phyloP scores from a whole-genome alignment of 2,329 filamentous ascomycete species.

The Hypoxylon rubiginosum region DNA sequence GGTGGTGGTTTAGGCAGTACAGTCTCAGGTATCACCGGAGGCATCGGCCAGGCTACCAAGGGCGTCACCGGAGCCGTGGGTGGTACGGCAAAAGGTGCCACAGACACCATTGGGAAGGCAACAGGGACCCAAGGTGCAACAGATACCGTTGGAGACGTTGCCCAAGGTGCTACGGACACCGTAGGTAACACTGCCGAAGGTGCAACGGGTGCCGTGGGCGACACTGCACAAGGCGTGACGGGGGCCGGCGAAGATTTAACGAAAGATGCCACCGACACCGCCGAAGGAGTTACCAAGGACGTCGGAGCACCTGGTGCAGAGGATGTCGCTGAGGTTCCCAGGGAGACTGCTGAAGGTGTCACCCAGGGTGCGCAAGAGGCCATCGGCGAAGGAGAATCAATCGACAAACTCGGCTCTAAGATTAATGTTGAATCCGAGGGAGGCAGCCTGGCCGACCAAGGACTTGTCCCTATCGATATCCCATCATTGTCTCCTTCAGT shows the following conservation, averaged over 20 bases:
- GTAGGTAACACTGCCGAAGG: slow-evolving; percentile 42
- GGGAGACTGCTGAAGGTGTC: slow-evolving; percentile 45
- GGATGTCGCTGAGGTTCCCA: slow-evolving; percentile 30
- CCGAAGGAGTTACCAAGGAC: neutral
- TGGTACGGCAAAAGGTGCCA: slow-evolving; percentile 42
- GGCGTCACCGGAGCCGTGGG: slow-evolving; percentile 37
- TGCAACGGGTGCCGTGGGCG: slow-evolving; percentile 36
- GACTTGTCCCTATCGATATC: slow-evolving; percentile 54
- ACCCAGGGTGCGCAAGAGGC: slow-evolving; percentile 55
- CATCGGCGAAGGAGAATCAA: slow-evolving; percentile 49
- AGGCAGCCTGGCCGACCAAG: slow-evolving; percentile 39
- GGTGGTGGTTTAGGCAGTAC: slow-evolving; percentile 36
- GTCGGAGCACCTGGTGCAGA: too few relatives aligned
- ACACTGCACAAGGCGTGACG: slow-evolving; percentile 41
- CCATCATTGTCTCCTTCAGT: slow-evolving; percentile 58
- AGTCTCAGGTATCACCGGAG: slow-evolving; percentile 45
- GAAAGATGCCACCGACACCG: neutral
- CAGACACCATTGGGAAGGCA: slow-evolving; percentile 39
- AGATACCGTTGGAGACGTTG: slow-evolving; percentile 31
- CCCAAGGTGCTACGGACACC: slow-evolving; percentile 37
- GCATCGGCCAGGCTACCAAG: slow-evolving; percentile 43
- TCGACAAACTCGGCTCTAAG: slow-evolving; percentile 31
- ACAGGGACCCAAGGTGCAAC: slow-evolving; percentile 35
- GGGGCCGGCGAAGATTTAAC: slow-evolving; percentile 45
- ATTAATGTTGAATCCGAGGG: slow-evolving; percentile 37